Evolutionary conservation across 345 rosid genomes (phyloP).

Genomic region (Lepidium africanum): DNA sequence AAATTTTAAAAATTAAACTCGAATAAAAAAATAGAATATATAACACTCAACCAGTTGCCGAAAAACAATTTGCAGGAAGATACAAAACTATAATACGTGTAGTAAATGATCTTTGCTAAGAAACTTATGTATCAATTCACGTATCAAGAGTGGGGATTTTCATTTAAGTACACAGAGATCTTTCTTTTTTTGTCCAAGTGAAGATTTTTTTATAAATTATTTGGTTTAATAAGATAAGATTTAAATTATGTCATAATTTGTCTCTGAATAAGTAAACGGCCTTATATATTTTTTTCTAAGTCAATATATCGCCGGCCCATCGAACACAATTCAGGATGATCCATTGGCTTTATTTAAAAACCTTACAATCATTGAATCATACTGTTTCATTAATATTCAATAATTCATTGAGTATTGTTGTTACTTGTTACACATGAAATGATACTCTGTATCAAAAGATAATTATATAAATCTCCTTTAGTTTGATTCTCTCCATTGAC

Average conservation of each 20-base stretch:
- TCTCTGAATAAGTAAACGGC: constrained; percentile 5
- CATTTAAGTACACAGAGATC: neutral
- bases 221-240: neutral
- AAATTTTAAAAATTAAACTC: too few species aligned
- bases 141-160: neutral
- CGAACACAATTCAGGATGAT: constrained; percentile 11
- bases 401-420: neutral
- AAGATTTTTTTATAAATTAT: neutral
- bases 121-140: too few species aligned
- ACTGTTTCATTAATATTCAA: neutral
- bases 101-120: too few species aligned
- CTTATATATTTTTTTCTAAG: neutral
- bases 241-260: neutral
- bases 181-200: neutral
- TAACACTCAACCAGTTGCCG: too few species aligned
- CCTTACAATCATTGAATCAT: constrained; percentile 10
- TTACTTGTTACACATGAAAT: constrained; percentile 20
- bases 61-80: too few species aligned
- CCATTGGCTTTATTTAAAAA: neutral
- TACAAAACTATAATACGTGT: too few species aligned
- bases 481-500: neutral
- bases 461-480: neutral
- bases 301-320: constrained; percentile 10
- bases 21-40: too few species aligned
- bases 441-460: neutral